Evolutionary conservation across 176 grass and related monocot genomes (phyloP).

Genomic region (Saccharum officinarum): DNA sequence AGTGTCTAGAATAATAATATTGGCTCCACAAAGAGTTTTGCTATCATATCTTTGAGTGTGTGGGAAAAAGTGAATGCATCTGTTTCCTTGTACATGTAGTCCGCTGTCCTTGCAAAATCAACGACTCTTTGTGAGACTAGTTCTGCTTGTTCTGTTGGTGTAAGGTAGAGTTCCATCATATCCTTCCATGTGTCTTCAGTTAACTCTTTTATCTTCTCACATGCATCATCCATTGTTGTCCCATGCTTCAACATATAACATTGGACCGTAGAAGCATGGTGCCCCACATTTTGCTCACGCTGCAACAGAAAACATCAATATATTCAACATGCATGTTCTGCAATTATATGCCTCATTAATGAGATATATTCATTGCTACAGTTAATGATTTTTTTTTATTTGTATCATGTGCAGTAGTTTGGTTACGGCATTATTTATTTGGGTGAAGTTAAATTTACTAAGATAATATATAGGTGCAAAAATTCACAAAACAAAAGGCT

Average conservation of each 20-base stretch:
- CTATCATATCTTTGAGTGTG: constrained; percentile 21
- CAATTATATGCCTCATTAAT: background rate
- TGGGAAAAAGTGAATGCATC: constrained; percentile 24
- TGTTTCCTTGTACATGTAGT: constrained; percentile 29
- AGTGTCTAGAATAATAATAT: background rate
- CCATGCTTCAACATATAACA: constrained; percentile 43
- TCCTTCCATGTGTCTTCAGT: constrained; percentile 41
- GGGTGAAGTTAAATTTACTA: background rate
- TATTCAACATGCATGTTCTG: background rate
- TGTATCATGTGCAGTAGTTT: background rate
- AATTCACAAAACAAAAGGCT: background rate
- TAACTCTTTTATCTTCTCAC: constrained; percentile 14
- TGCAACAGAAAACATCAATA: background rate
- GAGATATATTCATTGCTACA: background rate
- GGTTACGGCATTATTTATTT: background rate
- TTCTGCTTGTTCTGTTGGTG: background rate
- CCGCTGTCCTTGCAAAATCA: constrained; percentile 16
- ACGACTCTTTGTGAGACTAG: background rate
- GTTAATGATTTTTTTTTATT: background rate
- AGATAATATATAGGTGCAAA: background rate
- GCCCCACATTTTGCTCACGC: constrained; percentile 28
- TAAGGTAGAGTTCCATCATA: background rate
- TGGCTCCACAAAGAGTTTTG: background rate
- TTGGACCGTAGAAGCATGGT: constrained; percentile 30
- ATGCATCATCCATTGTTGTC: constrained; percentile 14